Evolutionary conservation across 805 yeast species (phyloP).

Genomic region (Zygotorulaspora sp.): DNA sequence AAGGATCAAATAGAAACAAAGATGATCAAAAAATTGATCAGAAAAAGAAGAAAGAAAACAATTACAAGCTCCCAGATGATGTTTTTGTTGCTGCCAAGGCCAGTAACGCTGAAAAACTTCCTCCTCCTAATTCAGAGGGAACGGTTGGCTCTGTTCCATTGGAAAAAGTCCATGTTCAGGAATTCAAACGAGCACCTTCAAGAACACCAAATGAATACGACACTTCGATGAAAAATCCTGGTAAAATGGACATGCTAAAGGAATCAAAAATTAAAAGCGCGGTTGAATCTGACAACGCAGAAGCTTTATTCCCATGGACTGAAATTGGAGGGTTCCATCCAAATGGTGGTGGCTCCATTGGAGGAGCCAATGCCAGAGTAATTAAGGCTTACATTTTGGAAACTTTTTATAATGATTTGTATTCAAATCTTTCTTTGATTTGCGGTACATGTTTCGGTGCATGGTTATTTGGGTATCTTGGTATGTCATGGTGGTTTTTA

Average conservation of each 20-base stretch:
- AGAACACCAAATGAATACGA: constrained; percentile 29
- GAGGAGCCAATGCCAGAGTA: constrained; percentile 29
- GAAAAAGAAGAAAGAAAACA: constrained; percentile 1
- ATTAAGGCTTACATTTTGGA: constrained; percentile 61
- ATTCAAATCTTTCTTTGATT: constrained; percentile 60
- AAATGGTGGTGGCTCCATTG: constrained; percentile 16
- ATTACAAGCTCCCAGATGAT: constrained; percentile 5
- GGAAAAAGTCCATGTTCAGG: constrained; percentile 28
- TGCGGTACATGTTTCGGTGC: constrained; percentile 69
- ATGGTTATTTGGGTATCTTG: constrained; percentile 59
- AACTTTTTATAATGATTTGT: constrained; percentile 66
- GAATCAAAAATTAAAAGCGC: constrained; percentile 15
- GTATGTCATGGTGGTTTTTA: constrained; percentile 62
- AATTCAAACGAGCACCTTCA: constrained; percentile 19
- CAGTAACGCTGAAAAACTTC: constrained; percentile 21
- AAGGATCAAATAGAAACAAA: not conserved
- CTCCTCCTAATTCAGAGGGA: constrained; percentile 25
- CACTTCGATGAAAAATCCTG: constrained; percentile 29
- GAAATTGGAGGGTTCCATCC: constrained; percentile 31
- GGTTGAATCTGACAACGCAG: constrained; percentile 14
- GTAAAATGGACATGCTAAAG: constrained; percentile 17
- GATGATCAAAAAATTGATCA: not conserved
- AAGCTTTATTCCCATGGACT: constrained; percentile 37
- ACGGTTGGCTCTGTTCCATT: constrained; percentile 31
- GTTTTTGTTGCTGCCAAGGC: constrained; percentile 26